phyloP scores from a whole-genome alignment of 306 rosid species.

The Ormosia semicastrata region DNA sequence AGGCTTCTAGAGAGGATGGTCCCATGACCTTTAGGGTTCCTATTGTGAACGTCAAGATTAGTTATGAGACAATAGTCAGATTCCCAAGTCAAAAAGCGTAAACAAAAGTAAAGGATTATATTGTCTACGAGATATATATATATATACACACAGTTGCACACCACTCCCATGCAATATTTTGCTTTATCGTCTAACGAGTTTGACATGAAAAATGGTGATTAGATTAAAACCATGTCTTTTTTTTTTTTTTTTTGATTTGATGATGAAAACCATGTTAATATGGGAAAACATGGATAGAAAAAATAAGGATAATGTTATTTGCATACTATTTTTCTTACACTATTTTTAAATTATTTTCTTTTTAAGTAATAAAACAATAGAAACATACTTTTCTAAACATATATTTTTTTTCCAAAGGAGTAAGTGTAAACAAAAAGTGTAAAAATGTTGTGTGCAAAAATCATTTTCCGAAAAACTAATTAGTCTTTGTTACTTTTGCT shows the following conservation, averaged over 20 bases:
- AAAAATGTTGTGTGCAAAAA: too few species aligned
- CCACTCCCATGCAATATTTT: conserved; percentile 30
- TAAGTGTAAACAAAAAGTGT: too few species aligned
- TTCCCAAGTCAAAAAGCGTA: conserved; percentile 60
- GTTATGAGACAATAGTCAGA: conserved; percentile 30
- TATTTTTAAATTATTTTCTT: too few species aligned
- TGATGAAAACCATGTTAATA: too few species aligned
- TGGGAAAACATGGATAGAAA: not conserved
- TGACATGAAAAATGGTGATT: not conserved
- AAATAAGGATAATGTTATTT: not conserved
- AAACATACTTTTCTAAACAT: too few species aligned
- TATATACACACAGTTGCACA: not conserved
- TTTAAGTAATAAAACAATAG: too few species aligned
- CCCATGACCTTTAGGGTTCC: conserved; percentile 46
- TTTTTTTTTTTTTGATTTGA: too few species aligned
- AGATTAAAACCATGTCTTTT: not conserved
- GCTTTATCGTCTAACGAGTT: not conserved
- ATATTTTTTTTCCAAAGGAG: too few species aligned
- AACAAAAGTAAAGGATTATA: conserved; percentile 35
- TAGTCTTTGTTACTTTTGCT: not conserved
- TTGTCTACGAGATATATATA: conserved; percentile 23
- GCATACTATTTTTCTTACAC: too few species aligned
- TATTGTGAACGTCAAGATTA: conserved; percentile 47
- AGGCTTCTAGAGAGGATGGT: conserved; percentile 31
- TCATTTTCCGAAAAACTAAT: too few species aligned